Base-by-base conservation (phyloP, 2,329 filamentous ascomycete genomes). In the Claviceps capensis region DNA sequence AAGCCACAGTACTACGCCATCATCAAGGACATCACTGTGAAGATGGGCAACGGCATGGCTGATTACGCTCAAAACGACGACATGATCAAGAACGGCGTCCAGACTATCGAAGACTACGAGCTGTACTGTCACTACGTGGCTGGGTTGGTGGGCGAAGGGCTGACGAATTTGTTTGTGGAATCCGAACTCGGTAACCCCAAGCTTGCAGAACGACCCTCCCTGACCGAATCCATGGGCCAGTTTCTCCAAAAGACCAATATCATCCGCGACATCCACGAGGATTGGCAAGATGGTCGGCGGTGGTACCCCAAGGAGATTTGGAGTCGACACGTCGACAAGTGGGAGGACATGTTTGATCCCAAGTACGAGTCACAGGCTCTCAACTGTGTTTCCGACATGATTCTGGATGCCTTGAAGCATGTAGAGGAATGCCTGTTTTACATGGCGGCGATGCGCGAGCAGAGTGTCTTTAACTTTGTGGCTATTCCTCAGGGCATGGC, bases 221-320 rank as follows among this genome's bases (percentile, higher is more conserved):
- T 98, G 48, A 87, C 88, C 60, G 90, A 95, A 69, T 91, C 88
- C 45, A 98, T 98, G 93, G 93, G 88, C 23, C 86, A 95, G 59
- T 95, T 98, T 69, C 74, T 98, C 55, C 93, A 98, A 65, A 95
- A 98, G 75, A 95, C 89, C 58, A 98, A 98, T 75, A 96, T 98
- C 67, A 96, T 97, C 64, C 88, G 93, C 64, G 93, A 98, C 66
- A 79, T 97, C 57, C 82, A 83, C 60, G 93, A 98, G 67, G 93
- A 98, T 64, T 83, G 83, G 60, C 79, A 86, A 54, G 93, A 97
- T 67, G 83, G 85, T 60, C 82, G 93, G 56, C 82, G 87, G 53
- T 98, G 95, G 77, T 98, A 88, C 82, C 93, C 93, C 49, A 86
- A 85, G 68, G 89, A 95, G 71, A 88, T 98, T 63, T 98, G 93